Conservation (phyloP, 805 yeast genomes). For the Barnettozyma salicaria region DNA sequence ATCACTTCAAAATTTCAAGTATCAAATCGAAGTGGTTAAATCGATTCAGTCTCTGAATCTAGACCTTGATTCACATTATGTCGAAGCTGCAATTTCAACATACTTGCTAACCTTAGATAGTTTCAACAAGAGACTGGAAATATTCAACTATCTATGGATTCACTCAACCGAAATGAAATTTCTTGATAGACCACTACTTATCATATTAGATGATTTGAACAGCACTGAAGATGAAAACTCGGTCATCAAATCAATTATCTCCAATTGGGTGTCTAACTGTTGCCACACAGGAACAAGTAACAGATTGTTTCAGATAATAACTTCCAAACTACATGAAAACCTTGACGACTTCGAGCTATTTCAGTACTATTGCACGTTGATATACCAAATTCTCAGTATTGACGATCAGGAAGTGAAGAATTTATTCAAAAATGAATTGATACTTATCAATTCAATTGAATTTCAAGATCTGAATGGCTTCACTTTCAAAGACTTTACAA, state of each 20-base stretch:
- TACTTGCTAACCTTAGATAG: conserved; percentile 39
- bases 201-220: conserved; percentile 59
- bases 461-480: conserved; percentile 42
- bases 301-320: conserved; percentile 52
- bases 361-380: conserved; percentile 51
- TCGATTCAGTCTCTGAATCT: conserved; percentile 56
- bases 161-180: conserved; percentile 51
- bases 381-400: conserved; percentile 46
- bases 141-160: conserved; percentile 67
- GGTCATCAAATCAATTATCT: conserved; percentile 33
- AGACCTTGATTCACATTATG: conserved; percentile 43
- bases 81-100: conserved; percentile 69
- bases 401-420: conserved; percentile 39
- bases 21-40: conserved; percentile 68
- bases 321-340: conserved; percentile 44
- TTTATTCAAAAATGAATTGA: conserved; percentile 50
- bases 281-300: conserved; percentile 50
- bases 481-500: conserved; percentile 53
- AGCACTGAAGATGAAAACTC: conserved; percentile 26
- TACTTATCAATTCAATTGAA: conserved; percentile 46
- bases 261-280: conserved; percentile 43
- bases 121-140: conserved; percentile 40
- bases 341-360: conserved; percentile 60
- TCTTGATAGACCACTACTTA: conserved; percentile 56
- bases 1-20: conserved; percentile 21